Percentiles rank a stretch among this genome's conserved stretches.
Conservation (phyloP, 2,329 filamentous ascomycete genomes). For the Diaporthe citriasiana region DNA sequence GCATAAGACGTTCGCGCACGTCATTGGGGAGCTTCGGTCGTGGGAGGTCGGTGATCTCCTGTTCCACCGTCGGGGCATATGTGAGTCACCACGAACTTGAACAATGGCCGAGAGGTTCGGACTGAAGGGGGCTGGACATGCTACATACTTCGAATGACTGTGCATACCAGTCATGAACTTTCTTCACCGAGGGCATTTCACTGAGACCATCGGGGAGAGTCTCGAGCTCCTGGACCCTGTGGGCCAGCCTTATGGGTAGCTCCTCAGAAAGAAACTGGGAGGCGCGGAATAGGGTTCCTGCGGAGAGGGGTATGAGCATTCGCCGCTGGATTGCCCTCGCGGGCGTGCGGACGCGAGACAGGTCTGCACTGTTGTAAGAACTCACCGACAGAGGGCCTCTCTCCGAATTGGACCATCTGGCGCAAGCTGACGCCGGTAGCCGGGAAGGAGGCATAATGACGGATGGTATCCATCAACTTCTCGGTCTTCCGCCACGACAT, state of each 20-base stretch:
- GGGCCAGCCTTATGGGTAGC: constrained; percentile 94
- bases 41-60: constrained; percentile 93
- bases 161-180: constrained; percentile 98
- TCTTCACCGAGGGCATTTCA: constrained; percentile 97
- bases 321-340: constrained; percentile 28
- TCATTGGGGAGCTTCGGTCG: constrained; percentile 83
- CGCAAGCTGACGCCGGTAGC: constrained; percentile 95
- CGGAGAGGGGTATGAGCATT: constrained; percentile 33
- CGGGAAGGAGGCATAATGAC: constrained; percentile 96
- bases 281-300: constrained; percentile 95
- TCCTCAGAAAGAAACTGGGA: constrained; percentile 99
- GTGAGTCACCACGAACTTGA: constrained; percentile 46
- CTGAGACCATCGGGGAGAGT: constrained; percentile 95
- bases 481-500: constrained; percentile 97
- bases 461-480: constrained; percentile 95
- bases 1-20: constrained; percentile 83
- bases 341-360: constrained; percentile 13
- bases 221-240: constrained; percentile 94
- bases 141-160: constrained; percentile 97
- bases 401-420: constrained; percentile 99
- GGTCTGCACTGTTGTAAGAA: constrained; percentile 41
- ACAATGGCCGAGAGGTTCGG: neutral
- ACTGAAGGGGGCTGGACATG: constrained; percentile 60
- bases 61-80: constrained; percentile 32
- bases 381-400: constrained; percentile 89